Evolutionary conservation across 2,329 filamentous ascomycete genomes (phyloP).

Genomic region (Fusarium vanettenii): DNA sequence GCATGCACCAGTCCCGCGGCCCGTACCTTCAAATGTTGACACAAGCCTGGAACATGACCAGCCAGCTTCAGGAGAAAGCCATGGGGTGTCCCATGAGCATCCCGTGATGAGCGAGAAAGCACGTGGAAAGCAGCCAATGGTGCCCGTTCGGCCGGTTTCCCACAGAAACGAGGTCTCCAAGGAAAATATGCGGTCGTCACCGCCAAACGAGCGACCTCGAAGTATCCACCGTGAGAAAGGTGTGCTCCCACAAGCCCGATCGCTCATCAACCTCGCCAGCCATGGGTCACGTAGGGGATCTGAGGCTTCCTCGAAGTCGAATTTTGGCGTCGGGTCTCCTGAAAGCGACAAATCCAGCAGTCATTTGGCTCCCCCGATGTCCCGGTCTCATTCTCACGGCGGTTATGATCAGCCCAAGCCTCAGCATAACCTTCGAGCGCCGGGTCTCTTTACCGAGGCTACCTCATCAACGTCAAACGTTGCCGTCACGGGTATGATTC

Average conservation of each 20-base stretch:
- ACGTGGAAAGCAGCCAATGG: conserved; percentile 59
- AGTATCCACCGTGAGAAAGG: conserved; percentile 26
- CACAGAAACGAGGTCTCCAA: conserved; percentile 24
- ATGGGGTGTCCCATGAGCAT: conserved; percentile 11
- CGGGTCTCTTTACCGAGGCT: conserved; percentile 49
- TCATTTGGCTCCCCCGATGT: conserved; percentile 42
- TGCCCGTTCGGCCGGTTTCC: conserved; percentile 25
- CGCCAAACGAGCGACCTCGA: conserved; percentile 17
- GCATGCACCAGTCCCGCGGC: conserved; percentile 38
- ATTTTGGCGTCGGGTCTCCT: conserved; percentile 36
- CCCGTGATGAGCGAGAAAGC: conserved; percentile 57
- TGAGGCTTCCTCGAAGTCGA: conserved; percentile 37
- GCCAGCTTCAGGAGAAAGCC: conserved; percentile 2
- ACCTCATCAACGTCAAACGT: conserved; percentile 56
- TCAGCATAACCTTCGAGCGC: conserved; percentile 28
- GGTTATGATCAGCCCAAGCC: conserved; percentile 39
- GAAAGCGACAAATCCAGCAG: conserved; percentile 30
- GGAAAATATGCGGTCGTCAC: conserved; percentile 3
- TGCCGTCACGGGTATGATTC: conserved; percentile 57
- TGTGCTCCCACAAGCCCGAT: conserved; percentile 36
- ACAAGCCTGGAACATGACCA: conserved; percentile 14
- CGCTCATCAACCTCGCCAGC: conserved; percentile 38
- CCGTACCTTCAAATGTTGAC: conserved; percentile 46
- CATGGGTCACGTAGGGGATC: conserved; percentile 36
- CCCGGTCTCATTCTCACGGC: conserved; percentile 48